Conservation (phyloP, 2,329 filamentous ascomycete genomes). For the Aspergillus latus region DNA sequence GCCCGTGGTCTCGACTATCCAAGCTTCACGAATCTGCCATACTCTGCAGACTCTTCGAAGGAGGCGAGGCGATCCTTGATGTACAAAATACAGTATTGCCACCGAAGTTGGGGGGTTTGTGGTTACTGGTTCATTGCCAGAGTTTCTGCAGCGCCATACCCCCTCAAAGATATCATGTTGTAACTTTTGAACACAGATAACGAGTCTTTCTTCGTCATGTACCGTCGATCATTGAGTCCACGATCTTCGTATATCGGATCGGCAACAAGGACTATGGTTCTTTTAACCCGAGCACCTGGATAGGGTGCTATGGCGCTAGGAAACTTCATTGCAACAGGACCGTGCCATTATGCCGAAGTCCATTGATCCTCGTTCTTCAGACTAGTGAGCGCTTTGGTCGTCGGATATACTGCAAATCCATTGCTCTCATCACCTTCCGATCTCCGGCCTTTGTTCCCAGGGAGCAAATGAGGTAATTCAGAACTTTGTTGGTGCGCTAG, state of each 20-base stretch:
- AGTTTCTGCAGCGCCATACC: too few species aligned
- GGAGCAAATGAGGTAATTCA: neutral
- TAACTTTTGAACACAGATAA: too few species aligned
- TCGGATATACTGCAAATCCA: neutral
- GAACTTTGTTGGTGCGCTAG: conserved; percentile 1
- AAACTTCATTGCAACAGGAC: neutral
- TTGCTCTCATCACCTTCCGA: neutral
- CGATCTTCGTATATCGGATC: conserved; percentile 6
- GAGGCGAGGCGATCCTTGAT: too few species aligned
- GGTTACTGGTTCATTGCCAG: too few species aligned
- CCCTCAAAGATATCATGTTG: too few species aligned
- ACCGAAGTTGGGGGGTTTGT: too few species aligned
- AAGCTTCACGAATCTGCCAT: neutral
- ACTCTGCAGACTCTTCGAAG: too few species aligned
- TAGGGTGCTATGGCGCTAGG: neutral
- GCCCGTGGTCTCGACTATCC: neutral
- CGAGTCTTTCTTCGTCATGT: neutral
- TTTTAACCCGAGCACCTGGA: neutral
- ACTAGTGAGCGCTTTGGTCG: neutral
- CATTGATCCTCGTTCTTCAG: neutral
- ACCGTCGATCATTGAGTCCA: neutral
- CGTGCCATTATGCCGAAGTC: neutral
- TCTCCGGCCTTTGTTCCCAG: neutral
- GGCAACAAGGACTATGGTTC: neutral
- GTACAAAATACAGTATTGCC: too few species aligned